Base-by-base conservation (phyloP, 371 early-diverging fungal species). In the Mitosporidium daphniae region DNA sequence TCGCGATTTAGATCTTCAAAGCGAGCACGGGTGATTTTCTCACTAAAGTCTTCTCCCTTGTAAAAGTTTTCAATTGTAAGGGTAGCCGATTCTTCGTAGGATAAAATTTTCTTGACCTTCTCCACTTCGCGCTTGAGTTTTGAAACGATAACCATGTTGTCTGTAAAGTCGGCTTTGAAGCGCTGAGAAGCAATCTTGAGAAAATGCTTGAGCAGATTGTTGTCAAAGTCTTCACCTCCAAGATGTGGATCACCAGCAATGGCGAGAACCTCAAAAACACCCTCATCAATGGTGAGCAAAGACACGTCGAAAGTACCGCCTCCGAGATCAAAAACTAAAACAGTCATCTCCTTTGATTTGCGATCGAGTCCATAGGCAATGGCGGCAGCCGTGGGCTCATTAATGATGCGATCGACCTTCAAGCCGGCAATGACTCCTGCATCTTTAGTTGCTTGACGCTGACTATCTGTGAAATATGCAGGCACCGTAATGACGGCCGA, bases 301-400 rank as follows among this genome's bases (percentile, higher is more conserved):
- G 43, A 41, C 17, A 47, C 43, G 26, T 25, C 47, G 29, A 45
- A 47, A 8, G 47, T 47, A 36, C 50, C 50, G 26, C 47, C 50
- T 23, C 50, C 50, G 19, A 49, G 35, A 36, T 49, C 50, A 31
- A 46, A 41, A 18, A 46, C 44, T 9, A 43, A 28, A 24, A 44
- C 32, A 9, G 31, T 39, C 37, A 53, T 50, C 45, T 80, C 82
- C 35, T 61, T 59, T n/a, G 47, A 33, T 51, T 68, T 63, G 51
- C 66, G 77, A 52, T 73, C 75, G 31, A 80, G 50, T 42, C 78
- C 86, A 49, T 84, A 84, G 32, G 89, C 80, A 33, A 84, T 73
- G 41, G 91, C 91, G 26, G 91, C 91, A 25, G 91, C 89, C 15
- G 82, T 80, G 32, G 91, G 91, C 55, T 89, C 91, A 59, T 74